These are phyloP conservation scores for Anastatica hierochuntica DNA, from an alignment of 345 rosid genomes.

Conservation along the genomic window DNA sequence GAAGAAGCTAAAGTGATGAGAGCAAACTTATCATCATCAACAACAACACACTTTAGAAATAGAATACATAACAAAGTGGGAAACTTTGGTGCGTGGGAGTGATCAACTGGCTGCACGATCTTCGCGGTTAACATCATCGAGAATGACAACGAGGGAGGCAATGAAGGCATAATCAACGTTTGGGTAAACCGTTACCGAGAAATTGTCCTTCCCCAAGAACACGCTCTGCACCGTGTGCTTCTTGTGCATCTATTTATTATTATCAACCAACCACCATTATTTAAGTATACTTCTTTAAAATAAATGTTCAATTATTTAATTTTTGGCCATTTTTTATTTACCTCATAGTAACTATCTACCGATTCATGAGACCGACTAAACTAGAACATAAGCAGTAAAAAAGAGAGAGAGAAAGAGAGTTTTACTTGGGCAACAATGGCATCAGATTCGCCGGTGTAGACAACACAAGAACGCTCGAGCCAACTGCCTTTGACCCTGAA, in stretches of 20 bases:
- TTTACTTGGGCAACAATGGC: constrained; percentile 39
- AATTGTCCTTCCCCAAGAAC: constrained; percentile 32
- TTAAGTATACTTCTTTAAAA: no score
- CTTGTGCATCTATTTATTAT: constrained; percentile 33
- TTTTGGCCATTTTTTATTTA: no score
- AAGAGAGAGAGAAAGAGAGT: neutral
- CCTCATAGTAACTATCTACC: no score
- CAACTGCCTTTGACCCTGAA: constrained; percentile 38
- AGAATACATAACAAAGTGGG: no score
- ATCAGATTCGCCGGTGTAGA: constrained; percentile 42
- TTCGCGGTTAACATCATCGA: constrained; percentile 36
- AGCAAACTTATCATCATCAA: no score
- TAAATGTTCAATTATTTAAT: no score
- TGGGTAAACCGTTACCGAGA: constrained; percentile 34
- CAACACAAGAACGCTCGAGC: constrained; percentile 32
- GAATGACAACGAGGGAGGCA: constrained; percentile 36
- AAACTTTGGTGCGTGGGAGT: no score
- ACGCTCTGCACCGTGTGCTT: constrained; percentile 28
- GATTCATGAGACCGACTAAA: no score
- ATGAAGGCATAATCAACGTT: constrained; percentile 34
- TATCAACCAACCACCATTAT: no score
- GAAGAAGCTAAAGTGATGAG: no score
- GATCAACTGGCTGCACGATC: neutral
- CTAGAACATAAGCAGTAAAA: no score
- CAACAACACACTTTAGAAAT: no score